Base-by-base conservation (phyloP, 1,139 yeast species). In the Wickerhamomyces sp. region DNA sequence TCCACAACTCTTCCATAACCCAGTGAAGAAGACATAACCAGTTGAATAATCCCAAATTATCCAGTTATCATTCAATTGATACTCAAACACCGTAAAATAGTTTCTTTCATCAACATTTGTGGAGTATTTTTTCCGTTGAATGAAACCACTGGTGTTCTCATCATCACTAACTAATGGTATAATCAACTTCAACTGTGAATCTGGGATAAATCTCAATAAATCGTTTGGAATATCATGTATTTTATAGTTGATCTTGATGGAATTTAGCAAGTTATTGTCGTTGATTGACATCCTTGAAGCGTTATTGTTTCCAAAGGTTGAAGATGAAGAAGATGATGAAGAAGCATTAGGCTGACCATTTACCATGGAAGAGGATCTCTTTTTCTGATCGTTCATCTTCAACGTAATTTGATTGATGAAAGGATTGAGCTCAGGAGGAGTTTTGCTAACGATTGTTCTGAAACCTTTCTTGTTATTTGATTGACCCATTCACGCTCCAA, bases 11-110 rank as follows among this genome's bases (percentile, higher is more conserved):
- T 90, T 87, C 96, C 97, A 90, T 45, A 90, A 73, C 0, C 96
- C 96, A 0, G 97, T 90, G 47, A 90, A 73, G 62, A 89, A 96
- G 10, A 90, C 96, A 62, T 81, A 84, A 1, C 97, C 96, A 0
- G 94, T 82, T 57, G 77, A 79, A 61, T 84, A 83, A 63, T 88
- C 96, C 97, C 97, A 90, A 51, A 89, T 81, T 48, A 91, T 76
- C 79, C 89, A 79, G 53, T 79, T 77, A 48, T 63, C 76, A 55
- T 82, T 82, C 49, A 87, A 63, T 57, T 67, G 71, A 65, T 82
- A 87, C 63, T 87, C 94, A 59, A 73, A 85, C 7, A 86, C 95
- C 0, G 91, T 81, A 41, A 86, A 67, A 60, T 72, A 84, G 60
- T 79, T 79, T 49, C 94, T 72, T 32, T 76, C 79, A 52, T 88